Evolutionary conservation across 1,284 basidiomycete genomes (phyloP), one percentile per base, ranked within the genome.

Genomic region (Fomitopsis schrenkii): DNA sequence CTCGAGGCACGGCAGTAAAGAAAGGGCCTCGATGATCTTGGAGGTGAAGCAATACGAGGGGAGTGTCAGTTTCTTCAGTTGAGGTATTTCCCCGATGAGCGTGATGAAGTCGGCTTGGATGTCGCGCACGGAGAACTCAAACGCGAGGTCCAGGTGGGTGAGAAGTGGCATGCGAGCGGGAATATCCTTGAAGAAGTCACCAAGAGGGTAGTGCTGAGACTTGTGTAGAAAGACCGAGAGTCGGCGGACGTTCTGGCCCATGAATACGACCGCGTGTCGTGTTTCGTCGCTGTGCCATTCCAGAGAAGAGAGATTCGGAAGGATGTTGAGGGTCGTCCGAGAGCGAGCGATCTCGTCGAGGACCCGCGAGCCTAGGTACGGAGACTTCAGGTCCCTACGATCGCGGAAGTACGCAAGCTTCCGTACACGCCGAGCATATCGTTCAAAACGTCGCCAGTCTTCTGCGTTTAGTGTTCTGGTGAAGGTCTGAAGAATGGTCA

Each of bases 281-380:
- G 75, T 68, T 14, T 70, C 67, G 0, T 66, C 64, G 22, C 61
- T 28, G 35, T 71, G 59, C 78, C 79, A 82, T 3, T 76, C 71
- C 4, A 87, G 72, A 4, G 75, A 73, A 38, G 77, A 77, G 60
- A 85, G 74, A 65, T 80, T 80, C 5, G 86, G 86, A 8, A 88
- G 69, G 38, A 87, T 77, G 56, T 80, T 76, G 44, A 83, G 67
- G 5, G 74, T 75, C 0, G 80, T 80, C 4, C 86, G 77, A 2
- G 85, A 83, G 50, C 81, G 76, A 0, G 83, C 83, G 10, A 88
- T 75, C 57, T 82, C 80, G 67, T 85, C 80, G 64, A 87, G 80
- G 28, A 82, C 68, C 12, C 36, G 41, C 2, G 57, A 36, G 17
- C 63, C 53, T 55, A 55, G 53, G 57, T 62, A 35, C 64, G 44